Evolutionary conservation across 305 asterid species (phyloP).

Genomic region (Fraxinus angustifolia): DNA sequence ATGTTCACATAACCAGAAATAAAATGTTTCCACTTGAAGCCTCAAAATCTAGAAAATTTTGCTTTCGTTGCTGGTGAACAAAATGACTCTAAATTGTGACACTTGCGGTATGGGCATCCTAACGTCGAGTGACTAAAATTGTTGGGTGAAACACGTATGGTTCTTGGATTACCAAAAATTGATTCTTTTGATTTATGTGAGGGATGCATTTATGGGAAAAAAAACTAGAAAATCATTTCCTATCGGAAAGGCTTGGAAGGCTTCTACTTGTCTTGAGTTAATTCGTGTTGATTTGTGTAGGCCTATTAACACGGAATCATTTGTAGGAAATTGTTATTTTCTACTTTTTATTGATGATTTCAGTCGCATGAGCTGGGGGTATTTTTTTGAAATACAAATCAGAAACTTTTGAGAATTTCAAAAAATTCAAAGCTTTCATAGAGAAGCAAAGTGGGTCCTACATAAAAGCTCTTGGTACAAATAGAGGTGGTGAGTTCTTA

Average conservation of each 20-base stretch:
- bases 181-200: neutral
- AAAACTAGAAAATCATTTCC: neutral
- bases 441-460: neutral
- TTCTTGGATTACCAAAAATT: neutral
- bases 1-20: neutral
- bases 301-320: neutral
- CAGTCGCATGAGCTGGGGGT: neutral
- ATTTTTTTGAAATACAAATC: neutral
- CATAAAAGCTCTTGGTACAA: neutral
- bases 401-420: neutral
- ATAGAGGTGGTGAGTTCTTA: neutral
- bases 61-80: neutral
- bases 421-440: neutral
- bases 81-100: neutral
- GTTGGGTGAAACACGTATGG: neutral
- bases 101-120: neutral
- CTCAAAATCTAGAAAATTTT: neutral
- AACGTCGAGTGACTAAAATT: neutral
- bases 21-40: neutral
- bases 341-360: neutral
- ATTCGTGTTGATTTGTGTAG: neutral
- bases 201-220: neutral
- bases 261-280: neutral
- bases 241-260: neutral
- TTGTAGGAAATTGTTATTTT: neutral